A percentile compares a stretch with the other conserved stretches of the same genome.
Conservation (phyloP, 2,329 filamentous ascomycete genomes). For the Dendrostoma leiphaemia region DNA sequence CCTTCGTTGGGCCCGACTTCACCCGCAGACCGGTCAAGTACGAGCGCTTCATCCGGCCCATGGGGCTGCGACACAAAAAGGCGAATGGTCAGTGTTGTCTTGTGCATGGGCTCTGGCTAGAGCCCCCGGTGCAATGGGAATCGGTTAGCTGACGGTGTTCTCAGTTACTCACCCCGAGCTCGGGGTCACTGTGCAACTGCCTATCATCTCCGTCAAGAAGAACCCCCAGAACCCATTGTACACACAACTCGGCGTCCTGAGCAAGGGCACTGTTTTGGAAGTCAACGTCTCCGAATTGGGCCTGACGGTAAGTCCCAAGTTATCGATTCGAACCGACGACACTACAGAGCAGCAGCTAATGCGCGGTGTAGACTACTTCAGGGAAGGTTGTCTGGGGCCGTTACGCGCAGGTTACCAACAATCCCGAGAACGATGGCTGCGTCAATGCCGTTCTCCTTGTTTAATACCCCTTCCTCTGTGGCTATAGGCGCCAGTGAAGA, state of each 20-base stretch:
- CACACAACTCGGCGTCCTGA: slow-evolving; percentile 87
- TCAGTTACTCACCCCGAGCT: slow-evolving; percentile 72
- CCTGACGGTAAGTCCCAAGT: slow-evolving; percentile 50
- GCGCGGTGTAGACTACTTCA: slow-evolving; percentile 60
- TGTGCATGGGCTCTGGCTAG: background rate
- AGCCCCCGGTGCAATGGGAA: background rate
- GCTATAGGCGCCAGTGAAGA: background rate
- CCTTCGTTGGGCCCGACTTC: slow-evolving; percentile 89
- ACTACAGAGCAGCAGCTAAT: background rate
- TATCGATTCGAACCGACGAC: background rate
- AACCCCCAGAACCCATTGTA: slow-evolving; percentile 86
- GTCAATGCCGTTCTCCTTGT: slow-evolving; percentile 29
- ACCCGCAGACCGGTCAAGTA: slow-evolving; percentile 80
- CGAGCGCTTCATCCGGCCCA: slow-evolving; percentile 53
- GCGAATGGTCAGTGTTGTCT: slow-evolving; percentile 1
- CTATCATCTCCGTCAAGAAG: slow-evolving; percentile 68
- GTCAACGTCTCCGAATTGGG: slow-evolving; percentile 93
- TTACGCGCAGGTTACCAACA: slow-evolving; percentile 69
- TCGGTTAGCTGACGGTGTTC: slow-evolving; percentile 28
- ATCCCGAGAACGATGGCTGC: slow-evolving; percentile 38
- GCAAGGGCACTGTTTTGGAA: slow-evolving; percentile 77
- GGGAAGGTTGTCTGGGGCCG: slow-evolving; percentile 94
- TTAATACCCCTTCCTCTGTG: background rate
- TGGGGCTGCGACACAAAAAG: slow-evolving; percentile 51
- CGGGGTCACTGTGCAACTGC: slow-evolving; percentile 83